Conservation (phyloP, 1,284 basidiomycete species). For the Cutaneotrichosporon curvatum region DNA sequence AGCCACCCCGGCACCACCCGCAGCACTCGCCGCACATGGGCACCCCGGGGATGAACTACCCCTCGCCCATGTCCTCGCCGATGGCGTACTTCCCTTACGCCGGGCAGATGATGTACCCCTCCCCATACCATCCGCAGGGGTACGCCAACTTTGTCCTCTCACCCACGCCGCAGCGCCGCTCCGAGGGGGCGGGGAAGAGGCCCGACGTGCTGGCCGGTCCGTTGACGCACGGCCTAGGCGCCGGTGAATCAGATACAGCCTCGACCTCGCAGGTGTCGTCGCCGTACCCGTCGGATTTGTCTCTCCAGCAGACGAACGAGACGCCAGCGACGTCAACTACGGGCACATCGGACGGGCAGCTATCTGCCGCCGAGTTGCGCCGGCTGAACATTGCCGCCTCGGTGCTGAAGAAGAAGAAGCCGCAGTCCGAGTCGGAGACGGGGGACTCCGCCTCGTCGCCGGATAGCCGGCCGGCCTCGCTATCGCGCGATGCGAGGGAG, state of each 20-base stretch:
- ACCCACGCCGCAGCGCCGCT: conserved; percentile 4
- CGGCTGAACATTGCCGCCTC: conserved; percentile 30
- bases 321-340: conserved; percentile 2
- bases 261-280: conserved; percentile 8
- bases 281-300: conserved; percentile 12
- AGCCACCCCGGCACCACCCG: background rate
- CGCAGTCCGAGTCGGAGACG: conserved; percentile 11
- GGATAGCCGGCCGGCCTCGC: background rate
- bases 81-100: conserved; percentile 1
- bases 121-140: conserved; percentile 2
- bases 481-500: background rate
- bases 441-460: conserved; percentile 11
- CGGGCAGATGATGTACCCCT: background rate
- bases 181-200: background rate
- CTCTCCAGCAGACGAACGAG: conserved; percentile 2
- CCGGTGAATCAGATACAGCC: background rate
- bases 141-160: conserved; percentile 9
- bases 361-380: conserved; percentile 23
- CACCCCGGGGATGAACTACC: background rate
- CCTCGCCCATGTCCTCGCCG: background rate
- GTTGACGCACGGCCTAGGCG: conserved; percentile 25
- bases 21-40: background rate
- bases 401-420: conserved; percentile 33
- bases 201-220: conserved; percentile 28
- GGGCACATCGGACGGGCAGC: background rate